Percentiles rank a stretch among this genome's conserved stretches.
Evolutionary conservation across 495 filamentous ascomycete species (phyloP).

Genomic region (Tetracladium marchalianum): DNA sequence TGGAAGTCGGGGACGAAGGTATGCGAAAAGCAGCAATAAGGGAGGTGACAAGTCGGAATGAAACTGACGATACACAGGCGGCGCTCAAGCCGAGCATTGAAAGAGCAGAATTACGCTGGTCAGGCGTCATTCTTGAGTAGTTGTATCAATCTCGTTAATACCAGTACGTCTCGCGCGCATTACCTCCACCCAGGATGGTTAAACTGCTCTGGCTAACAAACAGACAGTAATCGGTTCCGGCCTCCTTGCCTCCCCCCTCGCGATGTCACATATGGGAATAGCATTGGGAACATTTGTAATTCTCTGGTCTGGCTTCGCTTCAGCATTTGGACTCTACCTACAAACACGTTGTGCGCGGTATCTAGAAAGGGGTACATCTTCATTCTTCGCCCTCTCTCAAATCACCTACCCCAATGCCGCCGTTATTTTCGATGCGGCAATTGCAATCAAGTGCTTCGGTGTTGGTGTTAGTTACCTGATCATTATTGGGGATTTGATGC

Average conservation of each 20-base stretch:
- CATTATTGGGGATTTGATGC: slow-evolving; percentile 98
- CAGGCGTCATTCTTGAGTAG: slow-evolving; percentile 84
- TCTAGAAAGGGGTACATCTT: slow-evolving; percentile 66
- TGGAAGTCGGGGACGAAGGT: slow-evolving; percentile 12
- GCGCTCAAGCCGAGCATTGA: slow-evolving; percentile 11
- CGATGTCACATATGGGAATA: slow-evolving; percentile 87
- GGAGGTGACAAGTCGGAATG: not conserved
- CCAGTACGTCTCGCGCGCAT: slow-evolving; percentile 45
- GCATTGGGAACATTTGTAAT: slow-evolving; percentile 74
- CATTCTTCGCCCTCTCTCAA: slow-evolving; percentile 91
- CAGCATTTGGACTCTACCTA: slow-evolving; percentile 89
- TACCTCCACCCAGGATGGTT: not conserved
- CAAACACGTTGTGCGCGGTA: slow-evolving; percentile 89
- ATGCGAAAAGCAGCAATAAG: not conserved
- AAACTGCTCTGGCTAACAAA: slow-evolving; percentile 7
- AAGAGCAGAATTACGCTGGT: slow-evolving; percentile 38
- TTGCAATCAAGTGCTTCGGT: slow-evolving; percentile 97
- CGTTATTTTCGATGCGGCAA: slow-evolving; percentile 90
- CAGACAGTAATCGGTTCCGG: slow-evolving; percentile 82
- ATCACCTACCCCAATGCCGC: slow-evolving; percentile 95
- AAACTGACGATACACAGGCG: slow-evolving; percentile 3
- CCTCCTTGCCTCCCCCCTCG: slow-evolving; percentile 78
- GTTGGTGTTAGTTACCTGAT: slow-evolving; percentile 96
- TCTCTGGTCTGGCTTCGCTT: slow-evolving; percentile 78
- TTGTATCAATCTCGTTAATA: slow-evolving; percentile 92